Conservation (phyloP, 192 early-diverging fungal genomes). For the Coemansia sp. region DNA sequence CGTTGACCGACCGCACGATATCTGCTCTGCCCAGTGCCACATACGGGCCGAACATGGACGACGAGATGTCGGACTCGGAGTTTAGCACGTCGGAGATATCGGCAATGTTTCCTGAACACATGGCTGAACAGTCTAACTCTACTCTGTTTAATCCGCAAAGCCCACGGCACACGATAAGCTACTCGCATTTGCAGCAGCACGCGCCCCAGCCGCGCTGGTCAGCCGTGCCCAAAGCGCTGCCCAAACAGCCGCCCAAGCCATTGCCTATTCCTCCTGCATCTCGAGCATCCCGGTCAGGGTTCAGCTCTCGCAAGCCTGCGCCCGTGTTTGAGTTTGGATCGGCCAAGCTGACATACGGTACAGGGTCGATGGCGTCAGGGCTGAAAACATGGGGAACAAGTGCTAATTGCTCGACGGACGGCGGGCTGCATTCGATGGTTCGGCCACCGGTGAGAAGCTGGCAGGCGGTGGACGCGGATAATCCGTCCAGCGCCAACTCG, state of each 20-base stretch:
- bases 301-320: constrained; percentile 29
- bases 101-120: constrained; percentile 27
- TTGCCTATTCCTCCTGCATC: constrained; percentile 28
- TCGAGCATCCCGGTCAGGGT: constrained; percentile 8
- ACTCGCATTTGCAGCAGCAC: constrained; percentile 6
- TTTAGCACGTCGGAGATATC: constrained; percentile 21
- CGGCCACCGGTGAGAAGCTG: constrained; percentile 17
- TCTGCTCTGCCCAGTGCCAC: constrained; percentile 2
- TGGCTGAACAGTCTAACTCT: constrained; percentile 26
- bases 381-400: constrained; percentile 26
- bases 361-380: background rate
- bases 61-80: constrained; percentile 27
- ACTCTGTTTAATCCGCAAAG: constrained; percentile 22
- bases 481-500: constrained; percentile 30
- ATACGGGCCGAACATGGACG: background rate
- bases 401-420: constrained; percentile 3
- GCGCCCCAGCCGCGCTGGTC: background rate
- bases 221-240: constrained; percentile 26
- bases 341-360: constrained; percentile 37
- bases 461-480: constrained; percentile 17
- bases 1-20: constrained; percentile 10
- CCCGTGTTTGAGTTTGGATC: constrained; percentile 49
- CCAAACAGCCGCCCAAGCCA: constrained; percentile 22
- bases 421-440: background rate
- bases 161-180: constrained; percentile 7